A percentile compares a stretch with the other conserved stretches of the same genome.
phyloP scores from a whole-genome alignment of 371 early-diverging fungal species.

The Lichtheimia ramosa region DNA sequence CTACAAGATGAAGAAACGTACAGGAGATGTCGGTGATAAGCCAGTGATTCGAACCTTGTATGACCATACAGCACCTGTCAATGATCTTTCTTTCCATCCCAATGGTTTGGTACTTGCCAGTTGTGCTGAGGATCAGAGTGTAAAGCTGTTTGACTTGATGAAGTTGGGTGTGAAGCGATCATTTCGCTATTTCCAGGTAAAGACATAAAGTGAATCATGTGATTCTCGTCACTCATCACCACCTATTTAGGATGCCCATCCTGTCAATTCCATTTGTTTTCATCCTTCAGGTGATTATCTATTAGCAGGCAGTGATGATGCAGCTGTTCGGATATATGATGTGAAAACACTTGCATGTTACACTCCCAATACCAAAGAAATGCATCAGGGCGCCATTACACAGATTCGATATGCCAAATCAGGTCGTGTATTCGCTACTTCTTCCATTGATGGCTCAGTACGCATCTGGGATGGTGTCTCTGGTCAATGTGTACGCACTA shows the following conservation, averaged over 20 bases:
- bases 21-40: constrained; percentile 66
- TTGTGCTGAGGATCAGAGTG: constrained; percentile 81
- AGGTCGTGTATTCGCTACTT: constrained; percentile 74
- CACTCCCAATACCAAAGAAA: constrained; percentile 53
- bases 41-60: constrained; percentile 88
- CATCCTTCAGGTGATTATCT: constrained; percentile 88
- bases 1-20: constrained; percentile 65
- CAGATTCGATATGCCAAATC: constrained; percentile 74
- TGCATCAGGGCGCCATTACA: constrained; percentile 69
- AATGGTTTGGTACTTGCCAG: constrained; percentile 88
- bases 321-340: constrained; percentile 81
- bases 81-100: constrained; percentile 90
- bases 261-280: constrained; percentile 76
- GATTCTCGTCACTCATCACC: background rate
- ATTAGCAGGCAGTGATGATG: constrained; percentile 72
- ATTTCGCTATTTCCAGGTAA: constrained; percentile 83
- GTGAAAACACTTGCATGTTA: constrained; percentile 81
- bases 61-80: constrained; percentile 82
- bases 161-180: constrained; percentile 78
- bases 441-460: constrained; percentile 84
- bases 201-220: background rate
- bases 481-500: constrained; percentile 69
- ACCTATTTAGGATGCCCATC: constrained; percentile 57
- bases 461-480: constrained; percentile 85
- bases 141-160: constrained; percentile 88